These are phyloP conservation scores for Firmiana major DNA, from an alignment of 345 rosid genomes.

Conservation along the genomic window DNA sequence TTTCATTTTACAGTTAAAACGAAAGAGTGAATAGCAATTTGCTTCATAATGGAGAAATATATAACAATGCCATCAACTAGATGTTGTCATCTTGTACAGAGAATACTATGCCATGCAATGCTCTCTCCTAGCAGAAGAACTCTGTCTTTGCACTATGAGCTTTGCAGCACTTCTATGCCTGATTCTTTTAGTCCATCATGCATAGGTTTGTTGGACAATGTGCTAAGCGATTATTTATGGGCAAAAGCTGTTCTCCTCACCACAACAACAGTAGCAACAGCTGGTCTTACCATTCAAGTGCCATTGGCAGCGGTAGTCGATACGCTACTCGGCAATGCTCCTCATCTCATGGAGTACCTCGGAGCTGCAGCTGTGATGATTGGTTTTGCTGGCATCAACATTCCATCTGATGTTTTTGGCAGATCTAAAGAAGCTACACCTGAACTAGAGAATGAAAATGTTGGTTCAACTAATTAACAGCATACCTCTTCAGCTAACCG, in stretches of 20 bases:
- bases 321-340: slow-evolving; percentile 62
- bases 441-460: slow-evolving; percentile 38
- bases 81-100: background rate
- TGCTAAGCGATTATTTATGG: slow-evolving; percentile 91
- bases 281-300: slow-evolving; percentile 92
- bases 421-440: slow-evolving; percentile 38
- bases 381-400: slow-evolving; percentile 85
- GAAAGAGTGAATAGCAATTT: background rate
- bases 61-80: background rate
- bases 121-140: background rate
- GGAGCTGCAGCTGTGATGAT: slow-evolving; percentile 89
- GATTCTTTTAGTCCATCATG: background rate
- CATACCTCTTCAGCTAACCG: background rate
- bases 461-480: slow-evolving; percentile 20
- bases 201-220: slow-evolving; percentile 84
- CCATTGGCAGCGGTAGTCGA: slow-evolving; percentile 92
- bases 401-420: slow-evolving; percentile 52
- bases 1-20: background rate
- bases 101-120: background rate
- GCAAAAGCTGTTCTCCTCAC: slow-evolving; percentile 92
- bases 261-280: slow-evolving; percentile 88
- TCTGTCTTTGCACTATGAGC: background rate
- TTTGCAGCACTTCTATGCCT: background rate
- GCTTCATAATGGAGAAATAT: background rate
- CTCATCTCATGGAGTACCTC: slow-evolving; percentile 60